These are phyloP conservation scores for Postia placenta DNA, from an alignment of 768 basidiomycete genomes.

Conservation along the genomic window DNA sequence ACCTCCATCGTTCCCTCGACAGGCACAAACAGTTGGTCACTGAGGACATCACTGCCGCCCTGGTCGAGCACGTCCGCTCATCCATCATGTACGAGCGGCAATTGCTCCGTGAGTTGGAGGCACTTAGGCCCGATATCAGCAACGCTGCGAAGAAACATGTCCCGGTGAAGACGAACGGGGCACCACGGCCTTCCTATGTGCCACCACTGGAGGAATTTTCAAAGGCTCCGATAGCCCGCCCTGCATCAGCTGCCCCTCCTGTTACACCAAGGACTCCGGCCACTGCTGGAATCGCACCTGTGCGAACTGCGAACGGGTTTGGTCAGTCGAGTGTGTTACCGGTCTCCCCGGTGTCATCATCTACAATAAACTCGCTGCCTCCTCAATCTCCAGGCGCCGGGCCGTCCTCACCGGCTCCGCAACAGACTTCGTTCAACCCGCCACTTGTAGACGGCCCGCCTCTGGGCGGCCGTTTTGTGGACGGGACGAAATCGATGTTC, in stretches of 20 bases:
- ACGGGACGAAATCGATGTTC: conserved; percentile 81
- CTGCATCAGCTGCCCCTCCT: conserved; percentile 16
- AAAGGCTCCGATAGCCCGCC: conserved; percentile 25
- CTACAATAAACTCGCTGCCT: conserved; percentile 16
- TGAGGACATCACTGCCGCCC: conserved; percentile 83
- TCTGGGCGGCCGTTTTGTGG: conserved; percentile 59
- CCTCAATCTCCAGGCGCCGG: conserved; percentile 52
- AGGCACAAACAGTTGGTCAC: conserved; percentile 84
- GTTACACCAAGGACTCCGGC: conserved; percentile 12
- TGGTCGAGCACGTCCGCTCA: conserved; percentile 91
- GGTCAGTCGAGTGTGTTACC: conserved; percentile 3
- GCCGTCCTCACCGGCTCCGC: conserved; percentile 36
- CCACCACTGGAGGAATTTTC: conserved; percentile 60
- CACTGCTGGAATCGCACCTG: neutral
- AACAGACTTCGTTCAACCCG: conserved; percentile 24
- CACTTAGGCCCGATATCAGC: conserved; percentile 69
- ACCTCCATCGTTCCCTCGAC: conserved; percentile 81
- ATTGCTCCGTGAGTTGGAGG: conserved; percentile 80
- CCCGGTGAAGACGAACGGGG: conserved; percentile 39
- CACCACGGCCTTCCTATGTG: conserved; percentile 55
- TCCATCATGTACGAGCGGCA: conserved; percentile 91
- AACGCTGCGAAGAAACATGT: conserved; percentile 58
- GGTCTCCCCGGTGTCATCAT: neutral
- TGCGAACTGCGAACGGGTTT: neutral
- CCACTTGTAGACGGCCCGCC: conserved; percentile 39